Percentiles rank a stretch among this genome's conserved stretches.
phyloP scores from a whole-genome alignment of 2,329 filamentous ascomycete species.

The Hysterium pulicare region DNA sequence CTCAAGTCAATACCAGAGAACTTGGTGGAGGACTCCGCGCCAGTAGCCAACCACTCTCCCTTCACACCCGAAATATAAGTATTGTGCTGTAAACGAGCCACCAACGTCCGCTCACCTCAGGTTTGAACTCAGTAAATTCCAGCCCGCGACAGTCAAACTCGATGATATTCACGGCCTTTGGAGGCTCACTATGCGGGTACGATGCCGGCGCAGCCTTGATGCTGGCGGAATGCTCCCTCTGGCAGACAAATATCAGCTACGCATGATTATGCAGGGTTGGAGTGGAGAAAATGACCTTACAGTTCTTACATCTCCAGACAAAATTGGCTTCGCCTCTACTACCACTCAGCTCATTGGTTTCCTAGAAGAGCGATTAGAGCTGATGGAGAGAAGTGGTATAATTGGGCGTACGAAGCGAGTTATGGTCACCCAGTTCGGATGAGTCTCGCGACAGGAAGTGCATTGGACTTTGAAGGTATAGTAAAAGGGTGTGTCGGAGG shows the following conservation, averaged over 20 bases:
- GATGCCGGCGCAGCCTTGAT: slow-evolving; percentile 71
- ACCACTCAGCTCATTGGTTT: slow-evolving; percentile 84
- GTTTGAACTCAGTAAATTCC: slow-evolving; percentile 85
- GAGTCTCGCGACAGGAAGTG: slow-evolving; percentile 90
- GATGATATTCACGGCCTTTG: slow-evolving; percentile 74
- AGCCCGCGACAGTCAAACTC: slow-evolving; percentile 92
- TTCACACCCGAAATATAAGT: slow-evolving; percentile 33
- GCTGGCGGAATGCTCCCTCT: slow-evolving; percentile 82
- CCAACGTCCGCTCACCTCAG: slow-evolving; percentile 84
- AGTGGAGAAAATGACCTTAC: slow-evolving; percentile 64
- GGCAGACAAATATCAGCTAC: slow-evolving; percentile 9
- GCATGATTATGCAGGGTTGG: not conserved
- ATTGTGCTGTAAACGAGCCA: not conserved
- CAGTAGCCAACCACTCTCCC: slow-evolving; percentile 88
- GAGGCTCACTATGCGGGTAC: slow-evolving; percentile 69
- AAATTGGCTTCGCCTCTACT: slow-evolving; percentile 97
- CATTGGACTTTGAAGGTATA: slow-evolving; percentile 99
- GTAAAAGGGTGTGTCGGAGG: slow-evolving; percentile 78
- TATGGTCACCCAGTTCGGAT: slow-evolving; percentile 81
- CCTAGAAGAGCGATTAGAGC: slow-evolving; percentile 49
- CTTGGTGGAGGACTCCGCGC: slow-evolving; percentile 73
- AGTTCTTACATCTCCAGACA: slow-evolving; percentile 99
- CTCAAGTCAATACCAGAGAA: slow-evolving; percentile 78
- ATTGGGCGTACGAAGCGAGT: slow-evolving; percentile 73
- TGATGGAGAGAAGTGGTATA: not conserved